Evolutionary conservation across 2,329 filamentous ascomycete genomes (phyloP), one percentile per base, ranked within the genome.

Genomic region (Beauveria bassiana): DNA sequence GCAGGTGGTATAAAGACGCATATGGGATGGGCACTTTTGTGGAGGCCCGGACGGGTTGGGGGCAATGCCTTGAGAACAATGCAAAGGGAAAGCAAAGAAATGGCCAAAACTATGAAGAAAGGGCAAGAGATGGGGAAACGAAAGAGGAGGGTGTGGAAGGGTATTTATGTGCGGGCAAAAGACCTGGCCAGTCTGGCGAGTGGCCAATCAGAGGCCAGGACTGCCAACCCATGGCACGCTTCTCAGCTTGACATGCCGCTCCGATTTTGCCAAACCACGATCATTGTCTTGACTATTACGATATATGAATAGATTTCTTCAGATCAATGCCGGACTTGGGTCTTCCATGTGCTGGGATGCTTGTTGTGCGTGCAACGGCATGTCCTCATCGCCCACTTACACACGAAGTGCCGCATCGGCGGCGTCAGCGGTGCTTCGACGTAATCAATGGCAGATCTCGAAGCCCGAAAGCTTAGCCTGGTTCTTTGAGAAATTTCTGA

Each of bases 121-220:
- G 28, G 24, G 26, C 9, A 55, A 40, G 26, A 61, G 6, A 55
- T n/a, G 43, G 22, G 51, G 43, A 61, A 47, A 43, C 3, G 38
- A 24, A 52, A 24, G 18, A 34, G 9, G 47, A 43, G 34, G 58
- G 50, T 50, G 51, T 20, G 43, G 51, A 43, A 61, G 51, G 59
- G 59, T 61, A 61, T 55, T 61, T 61, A 61, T 61, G 43, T 61
- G 59, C 24, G 59, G 58, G 43, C 18, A 22, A 55, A 51, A 26
- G 51, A 55, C 51, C 50, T 55, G 59, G 45, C 43, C 59, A 55
- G 59, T 31, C 59, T 50, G 43, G 31, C 38, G 31, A 18, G 28
- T 50, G 16, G 51, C 59, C 59, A 61, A 61, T 61, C 59, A 55
- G 42, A 61, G 22, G 45, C 22, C 34, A 18, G 16, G 18, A 6